Percentiles rank a stretch among this genome's conserved stretches.
Evolutionary conservation across 208 protist species (phyloP).

Genomic region (Acanthamoeba healyi): DNA sequence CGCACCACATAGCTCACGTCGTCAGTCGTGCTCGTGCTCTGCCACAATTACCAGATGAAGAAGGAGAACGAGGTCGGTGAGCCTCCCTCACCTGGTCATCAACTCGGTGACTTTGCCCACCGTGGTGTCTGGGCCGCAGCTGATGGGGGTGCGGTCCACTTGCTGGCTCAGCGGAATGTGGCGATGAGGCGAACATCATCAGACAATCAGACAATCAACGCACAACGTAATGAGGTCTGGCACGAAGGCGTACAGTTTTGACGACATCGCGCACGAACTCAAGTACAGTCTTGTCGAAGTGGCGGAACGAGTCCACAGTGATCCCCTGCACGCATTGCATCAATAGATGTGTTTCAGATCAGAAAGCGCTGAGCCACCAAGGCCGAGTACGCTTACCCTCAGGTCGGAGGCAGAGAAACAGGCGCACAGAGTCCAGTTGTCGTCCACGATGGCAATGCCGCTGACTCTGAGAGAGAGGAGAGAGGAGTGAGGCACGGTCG

Average conservation of each 20-base stretch:
- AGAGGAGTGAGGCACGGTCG: not conserved
- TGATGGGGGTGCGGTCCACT: not conserved
- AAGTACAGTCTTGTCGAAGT: not conserved
- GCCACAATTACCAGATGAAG: no score
- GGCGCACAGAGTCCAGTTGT: conserved; percentile 14
- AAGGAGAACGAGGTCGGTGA: no score
- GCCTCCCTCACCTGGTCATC: conserved; percentile 20
- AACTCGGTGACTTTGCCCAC: conserved; percentile 5
- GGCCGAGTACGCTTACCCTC: not conserved
- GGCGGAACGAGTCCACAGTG: not conserved
- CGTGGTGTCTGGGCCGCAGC: not conserved
- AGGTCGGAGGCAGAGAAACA: not conserved
- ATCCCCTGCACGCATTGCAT: not conserved
- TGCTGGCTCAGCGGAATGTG: not conserved
- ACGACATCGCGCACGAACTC: not conserved
- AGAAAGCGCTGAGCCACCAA: not conserved
- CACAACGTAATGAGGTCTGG: no score
- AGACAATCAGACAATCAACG: no score
- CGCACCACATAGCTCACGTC: no score
- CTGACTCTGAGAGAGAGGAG: not conserved
- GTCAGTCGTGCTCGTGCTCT: no score
- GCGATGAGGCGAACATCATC: no score
- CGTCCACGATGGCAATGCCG: conserved; percentile 6
- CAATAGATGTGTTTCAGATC: not conserved
- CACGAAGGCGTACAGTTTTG: not conserved